Evolutionary conservation across 768 basidiomycete genomes (phyloP), one percentile per base, ranked within the genome.

Genomic region (Tricholoma flavovirens): DNA sequence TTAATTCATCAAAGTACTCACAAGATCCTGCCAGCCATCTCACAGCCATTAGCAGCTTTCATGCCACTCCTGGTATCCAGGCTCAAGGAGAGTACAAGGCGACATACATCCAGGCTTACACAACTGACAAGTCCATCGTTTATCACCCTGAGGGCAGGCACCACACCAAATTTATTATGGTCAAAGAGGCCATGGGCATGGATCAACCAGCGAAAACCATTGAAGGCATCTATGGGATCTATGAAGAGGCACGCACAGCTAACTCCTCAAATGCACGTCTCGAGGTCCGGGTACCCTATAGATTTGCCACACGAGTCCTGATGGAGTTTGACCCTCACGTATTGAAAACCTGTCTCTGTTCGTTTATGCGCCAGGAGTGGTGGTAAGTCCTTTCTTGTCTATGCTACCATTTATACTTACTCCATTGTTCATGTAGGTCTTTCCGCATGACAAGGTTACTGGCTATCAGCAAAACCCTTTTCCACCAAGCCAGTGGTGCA

Each of bases 1-100:
- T 54, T 3, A 15, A 30, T 2, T 54, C 49, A 4, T 56, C 53
- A 0, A 59, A 61, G 14, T 65, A 64, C n/a, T 56, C 48, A 1
- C 49, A 55, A 1, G 64, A 65, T 36, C 19, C 49, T 4, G 49
- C 53, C 3, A 59, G 59, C 3, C 64, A 64, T 19, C 57, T 64
- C 14, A 57, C 43, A 1, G 59, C 52, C 2, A 48, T 62, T 5
- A 50, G 49, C 7, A 59, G 66, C 1, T 65, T 55, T 53, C 55
- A 59, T 1, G 49, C 63, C 10, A 51, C 4, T 1, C 58, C 63
- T 5, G 62, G 60, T 1, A 17, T 19, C 50, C 42, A 12, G 2
- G 49, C 54, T 3, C 14, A 32, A 36, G 66, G 64, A 9, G 1
- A 3, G 7, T 64, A 26, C 22, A 4, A 58, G 3, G 52, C 24